Conservation (phyloP, 1,284 basidiomycete genomes). For the Garcileccinum viscosum region DNA sequence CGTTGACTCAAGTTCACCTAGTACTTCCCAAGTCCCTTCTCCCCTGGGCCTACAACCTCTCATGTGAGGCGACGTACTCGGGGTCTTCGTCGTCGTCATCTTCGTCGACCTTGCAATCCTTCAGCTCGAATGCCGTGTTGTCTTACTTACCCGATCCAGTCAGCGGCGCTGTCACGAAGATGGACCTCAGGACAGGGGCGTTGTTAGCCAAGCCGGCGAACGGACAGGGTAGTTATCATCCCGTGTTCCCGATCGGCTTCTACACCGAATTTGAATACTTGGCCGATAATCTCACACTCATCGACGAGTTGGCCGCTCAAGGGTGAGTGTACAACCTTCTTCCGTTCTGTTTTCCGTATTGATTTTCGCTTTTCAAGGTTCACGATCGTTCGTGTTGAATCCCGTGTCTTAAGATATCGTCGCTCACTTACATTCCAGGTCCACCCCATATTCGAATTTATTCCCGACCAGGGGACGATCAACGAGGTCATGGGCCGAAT, state of each 20-base stretch:
- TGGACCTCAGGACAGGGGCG: constrained; percentile 73
- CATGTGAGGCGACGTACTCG: constrained; percentile 34
- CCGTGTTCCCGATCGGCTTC: constrained; percentile 75
- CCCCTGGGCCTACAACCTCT: constrained; percentile 40
- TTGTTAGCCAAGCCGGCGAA: constrained; percentile 61
- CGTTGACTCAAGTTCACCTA: no score
- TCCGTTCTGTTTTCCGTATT: background rate
- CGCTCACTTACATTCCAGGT: constrained; percentile 44
- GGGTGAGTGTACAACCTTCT: constrained; percentile 52
- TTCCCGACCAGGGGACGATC: constrained; percentile 55
- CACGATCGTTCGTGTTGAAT: constrained; percentile 35
- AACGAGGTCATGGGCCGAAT: constrained; percentile 64
- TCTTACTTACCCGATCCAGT: constrained; percentile 64
- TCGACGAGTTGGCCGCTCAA: constrained; percentile 63
- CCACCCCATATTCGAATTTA: constrained; percentile 71
- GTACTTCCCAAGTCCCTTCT: no score
- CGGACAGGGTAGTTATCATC: constrained; percentile 56
- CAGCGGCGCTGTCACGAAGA: constrained; percentile 63
- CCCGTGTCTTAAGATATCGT: background rate
- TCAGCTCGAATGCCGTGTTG: constrained; percentile 52
- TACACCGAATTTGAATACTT: constrained; percentile 75
- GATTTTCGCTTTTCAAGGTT: constrained; percentile 30
- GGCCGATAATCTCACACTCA: constrained; percentile 56
- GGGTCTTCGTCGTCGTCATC: constrained; percentile 23
- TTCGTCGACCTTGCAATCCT: constrained; percentile 45